phyloP scores from a whole-genome alignment of 140 eudicot species.

The Flaveria floridana region DNA sequence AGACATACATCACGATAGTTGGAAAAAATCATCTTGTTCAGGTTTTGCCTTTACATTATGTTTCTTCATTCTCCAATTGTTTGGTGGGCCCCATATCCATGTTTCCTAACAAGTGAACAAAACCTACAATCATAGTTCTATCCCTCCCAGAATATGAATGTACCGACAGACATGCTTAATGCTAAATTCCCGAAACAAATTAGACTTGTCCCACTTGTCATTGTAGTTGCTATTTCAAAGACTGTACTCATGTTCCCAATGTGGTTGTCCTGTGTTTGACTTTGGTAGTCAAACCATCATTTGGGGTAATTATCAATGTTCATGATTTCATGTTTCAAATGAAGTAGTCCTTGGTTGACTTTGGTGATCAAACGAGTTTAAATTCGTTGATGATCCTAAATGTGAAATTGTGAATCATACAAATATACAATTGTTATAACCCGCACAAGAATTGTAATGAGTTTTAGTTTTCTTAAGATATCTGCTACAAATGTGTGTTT shows the following conservation, averaged over 20 bases:
- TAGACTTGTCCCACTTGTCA: neutral
- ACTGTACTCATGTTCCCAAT: conserved; percentile 8
- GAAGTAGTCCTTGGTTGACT: conserved; percentile 11
- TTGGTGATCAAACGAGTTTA: neutral
- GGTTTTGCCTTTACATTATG: neutral
- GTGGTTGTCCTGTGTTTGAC: conserved; percentile 16
- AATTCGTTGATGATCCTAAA: neutral
- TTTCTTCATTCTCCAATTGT: neutral
- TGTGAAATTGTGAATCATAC: neutral
- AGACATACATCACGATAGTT: neutral
- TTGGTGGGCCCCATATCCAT: neutral
- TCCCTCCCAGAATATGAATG: neutral
- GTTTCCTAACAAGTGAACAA: conserved; percentile 1
- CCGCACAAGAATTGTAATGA: neutral
- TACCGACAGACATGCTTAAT: neutral
- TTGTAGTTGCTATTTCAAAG: neutral
- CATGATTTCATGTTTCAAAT: conserved; percentile 12
- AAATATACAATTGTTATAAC: neutral
- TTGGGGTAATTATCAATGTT: neutral
- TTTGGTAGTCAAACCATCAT: conserved; percentile 1
- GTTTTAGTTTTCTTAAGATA: neutral
- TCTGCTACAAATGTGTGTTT: conserved; percentile 9
- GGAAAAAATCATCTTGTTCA: neutral
- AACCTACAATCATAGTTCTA: neutral
- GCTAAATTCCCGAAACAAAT: neutral